Conservation (phyloP, 2,329 filamentous ascomycete species). For the Colletotrichum sp. region DNA sequence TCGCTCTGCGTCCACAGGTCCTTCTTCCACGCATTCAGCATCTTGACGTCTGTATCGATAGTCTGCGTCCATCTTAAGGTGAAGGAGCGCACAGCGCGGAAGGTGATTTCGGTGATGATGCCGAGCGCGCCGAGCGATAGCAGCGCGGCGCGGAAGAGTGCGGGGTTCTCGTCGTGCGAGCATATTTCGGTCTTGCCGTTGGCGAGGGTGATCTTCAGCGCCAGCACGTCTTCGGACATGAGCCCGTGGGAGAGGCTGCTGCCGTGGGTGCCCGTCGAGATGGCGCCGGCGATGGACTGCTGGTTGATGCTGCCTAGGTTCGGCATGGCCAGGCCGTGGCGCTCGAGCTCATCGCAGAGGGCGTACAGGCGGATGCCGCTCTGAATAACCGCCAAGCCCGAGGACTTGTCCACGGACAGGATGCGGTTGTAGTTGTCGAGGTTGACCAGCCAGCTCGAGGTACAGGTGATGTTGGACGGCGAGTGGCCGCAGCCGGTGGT, state of each 20-base stretch:
- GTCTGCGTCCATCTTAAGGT: slow-evolving; percentile 88
- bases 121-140: slow-evolving; percentile 89
- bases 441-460: slow-evolving; percentile 93
- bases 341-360: slow-evolving; percentile 76
- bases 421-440: slow-evolving; percentile 83
- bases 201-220: slow-evolving; percentile 80
- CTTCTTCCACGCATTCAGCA: slow-evolving; percentile 74
- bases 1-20: slow-evolving; percentile 84
- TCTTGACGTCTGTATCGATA: slow-evolving; percentile 70
- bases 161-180: slow-evolving; percentile 69
- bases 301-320: slow-evolving; percentile 95
- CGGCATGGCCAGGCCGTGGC: slow-evolving; percentile 81
- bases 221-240: slow-evolving; percentile 77
- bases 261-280: slow-evolving; percentile 92
- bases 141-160: slow-evolving; percentile 87
- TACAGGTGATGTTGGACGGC: slow-evolving; percentile 89
- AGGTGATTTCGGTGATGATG: slow-evolving; percentile 88
- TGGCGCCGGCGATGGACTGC: slow-evolving; percentile 91
- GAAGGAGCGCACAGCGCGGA: slow-evolving; percentile 80
- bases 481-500: slow-evolving; percentile 93
- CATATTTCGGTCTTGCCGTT: slow-evolving; percentile 79
- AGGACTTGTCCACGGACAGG: slow-evolving; percentile 70
- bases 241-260: slow-evolving; percentile 85
- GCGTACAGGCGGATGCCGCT: slow-evolving; percentile 85
- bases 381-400: slow-evolving; percentile 75